Conservation (phyloP, 805 yeast species). For the Barnettozyma populi region DNA sequence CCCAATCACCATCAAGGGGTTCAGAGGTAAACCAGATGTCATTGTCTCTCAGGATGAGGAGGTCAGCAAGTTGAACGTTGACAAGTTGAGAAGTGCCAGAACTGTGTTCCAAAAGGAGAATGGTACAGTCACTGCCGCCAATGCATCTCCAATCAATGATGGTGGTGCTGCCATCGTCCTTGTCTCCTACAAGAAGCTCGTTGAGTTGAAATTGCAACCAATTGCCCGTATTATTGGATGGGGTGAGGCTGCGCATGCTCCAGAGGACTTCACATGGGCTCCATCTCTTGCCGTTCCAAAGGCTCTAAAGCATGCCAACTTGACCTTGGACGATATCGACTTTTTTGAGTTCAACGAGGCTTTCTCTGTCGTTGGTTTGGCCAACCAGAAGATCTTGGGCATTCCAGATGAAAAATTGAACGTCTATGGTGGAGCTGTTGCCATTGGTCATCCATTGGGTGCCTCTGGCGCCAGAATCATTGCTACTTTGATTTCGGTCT, state of each 20-base stretch:
- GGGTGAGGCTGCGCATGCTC: constrained; percentile 98
- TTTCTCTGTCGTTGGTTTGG: constrained; percentile 92
- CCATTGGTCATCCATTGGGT: constrained; percentile 92
- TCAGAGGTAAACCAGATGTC: constrained; percentile 84
- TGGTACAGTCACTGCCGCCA: constrained; percentile 96
- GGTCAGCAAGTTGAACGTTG: constrained; percentile 67
- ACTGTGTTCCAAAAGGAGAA: constrained; percentile 91
- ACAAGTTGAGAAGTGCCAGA: constrained; percentile 75
- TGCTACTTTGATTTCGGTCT: constrained; percentile 76
- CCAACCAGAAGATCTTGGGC: constrained; percentile 68
- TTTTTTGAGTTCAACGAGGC: constrained; percentile 97
- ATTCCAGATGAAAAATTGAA: constrained; percentile 67
- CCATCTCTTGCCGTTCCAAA: constrained; percentile 95
- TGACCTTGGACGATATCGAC: constrained; percentile 65
- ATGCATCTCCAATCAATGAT: constrained; percentile 93
- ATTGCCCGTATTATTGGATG: constrained; percentile 85
- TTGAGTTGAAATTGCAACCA: constrained; percentile 84
- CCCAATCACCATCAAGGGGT: constrained; percentile 85
- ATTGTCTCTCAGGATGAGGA: constrained; percentile 80
- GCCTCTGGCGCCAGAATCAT: constrained; percentile 94
- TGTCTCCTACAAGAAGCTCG: constrained; percentile 77
- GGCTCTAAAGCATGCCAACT: constrained; percentile 83
- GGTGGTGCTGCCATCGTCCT: constrained; percentile 96
- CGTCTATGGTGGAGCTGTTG: constrained; percentile 94
- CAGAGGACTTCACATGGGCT: constrained; percentile 93